phyloP scores from a whole-genome alignment of 176 grass and related monocot genomes.

The Oropetium thomaeum region DNA sequence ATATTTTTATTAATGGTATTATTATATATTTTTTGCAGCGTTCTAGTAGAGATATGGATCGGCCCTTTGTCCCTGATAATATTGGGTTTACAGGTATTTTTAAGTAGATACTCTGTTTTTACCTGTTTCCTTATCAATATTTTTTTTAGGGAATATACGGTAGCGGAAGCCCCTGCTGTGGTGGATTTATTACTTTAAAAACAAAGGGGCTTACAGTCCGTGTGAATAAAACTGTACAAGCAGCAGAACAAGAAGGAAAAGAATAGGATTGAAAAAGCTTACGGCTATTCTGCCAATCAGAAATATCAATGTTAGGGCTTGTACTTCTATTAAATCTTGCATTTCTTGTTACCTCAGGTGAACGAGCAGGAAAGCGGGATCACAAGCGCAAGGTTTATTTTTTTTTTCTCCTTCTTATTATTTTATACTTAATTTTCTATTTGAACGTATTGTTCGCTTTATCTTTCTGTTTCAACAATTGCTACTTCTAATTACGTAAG shows the following conservation, averaged over 20 bases:
- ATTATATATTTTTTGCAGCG: conserved; percentile 55
- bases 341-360: conserved; percentile 57
- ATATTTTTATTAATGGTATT: conserved; percentile 22
- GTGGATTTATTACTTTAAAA: too few species aligned
- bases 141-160: too few species aligned
- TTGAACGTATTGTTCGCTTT: not conserved
- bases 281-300: too few species aligned
- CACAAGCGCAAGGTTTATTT: conserved; percentile 90
- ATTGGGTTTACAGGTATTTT: conserved; percentile 81
- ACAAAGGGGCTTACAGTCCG: too few species aligned
- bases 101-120: not conserved
- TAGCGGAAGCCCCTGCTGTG: too few species aligned
- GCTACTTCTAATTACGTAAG: not conserved
- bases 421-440: conserved; percentile 1
- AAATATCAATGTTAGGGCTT: not conserved
- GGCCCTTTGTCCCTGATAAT: conserved; percentile 60
- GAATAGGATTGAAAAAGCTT: too few species aligned
- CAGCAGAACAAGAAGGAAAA: too few species aligned
- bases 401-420: conserved; percentile 18
- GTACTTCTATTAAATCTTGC: conserved; percentile 26
- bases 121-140: not conserved
- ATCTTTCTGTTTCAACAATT: not conserved
- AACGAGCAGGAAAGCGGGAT: conserved; percentile 75
- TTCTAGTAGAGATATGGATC: conserved; percentile 79
- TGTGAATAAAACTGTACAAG: too few species aligned